Evolutionary conservation across 345 rosid genomes (phyloP), one percentile per base, ranked within the genome.

Genomic region (Salix exigua): DNA sequence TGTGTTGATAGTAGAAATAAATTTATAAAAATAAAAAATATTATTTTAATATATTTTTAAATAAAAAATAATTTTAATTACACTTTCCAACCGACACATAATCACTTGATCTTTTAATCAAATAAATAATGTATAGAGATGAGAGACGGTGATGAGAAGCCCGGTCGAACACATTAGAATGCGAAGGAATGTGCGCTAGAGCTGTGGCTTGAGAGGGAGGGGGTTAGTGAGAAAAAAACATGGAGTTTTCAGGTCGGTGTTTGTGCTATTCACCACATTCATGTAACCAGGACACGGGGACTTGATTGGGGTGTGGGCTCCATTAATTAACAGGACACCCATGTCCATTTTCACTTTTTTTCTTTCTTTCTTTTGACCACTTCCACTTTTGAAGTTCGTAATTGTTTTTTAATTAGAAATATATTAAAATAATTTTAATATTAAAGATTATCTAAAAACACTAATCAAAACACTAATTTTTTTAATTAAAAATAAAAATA

Each of bases 171-270:
- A 12, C 35, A 53, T 7, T 70, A 78, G 77, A 79, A 80, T 61
- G 80, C 60, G 58, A 68, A 23, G 80, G 89, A 82, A 82, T 77
- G 77, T 75, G 77, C 30, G 77, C 62, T 31, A 11, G 26, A 70
- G 48, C 6, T 13, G 50, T 51, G 38, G 63, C 44, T 40, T 0
- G 40, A 50, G 51, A 25, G 65, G 55, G 18, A 42, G 42, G 55
- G 83, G 82, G 76, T 64, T 78, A 31, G 86, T 37, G 77, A 79
- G 53, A 46, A 61, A 53, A 33, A 78, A 65, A 81, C 76, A 68
- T 78, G 83, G 81, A 81, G 71, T 62, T 50, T 74, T 42, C 42
- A 71, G 81, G 71, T 71, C 76, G 85, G 82, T 74, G 71, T 72
- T 61, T 76, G 87, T 74, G 86, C 62, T 44, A 63, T 63, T 73